Conservation (phyloP, 2,329 filamentous ascomycete species). For the Aspergillus eucalypticola region DNA sequence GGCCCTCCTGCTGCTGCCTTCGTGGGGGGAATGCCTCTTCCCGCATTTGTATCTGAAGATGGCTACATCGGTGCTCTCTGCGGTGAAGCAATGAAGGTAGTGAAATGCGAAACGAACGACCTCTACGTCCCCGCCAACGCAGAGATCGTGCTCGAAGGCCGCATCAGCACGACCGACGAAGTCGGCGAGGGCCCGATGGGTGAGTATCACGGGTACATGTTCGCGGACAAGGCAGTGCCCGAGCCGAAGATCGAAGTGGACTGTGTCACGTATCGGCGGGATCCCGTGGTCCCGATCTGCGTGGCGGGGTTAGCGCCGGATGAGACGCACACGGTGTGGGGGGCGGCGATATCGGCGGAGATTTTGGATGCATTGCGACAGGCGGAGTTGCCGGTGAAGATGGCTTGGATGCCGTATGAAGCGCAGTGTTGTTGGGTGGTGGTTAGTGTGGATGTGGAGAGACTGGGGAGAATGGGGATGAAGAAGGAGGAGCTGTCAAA, state of each 20-base stretch:
- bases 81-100: background rate
- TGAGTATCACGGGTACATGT: conserved; percentile 25
- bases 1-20: background rate
- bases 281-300: conserved; percentile 19
- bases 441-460: background rate
- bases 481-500: background rate
- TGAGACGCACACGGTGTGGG: conserved; percentile 25
- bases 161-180: conserved; percentile 17
- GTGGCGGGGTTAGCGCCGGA: conserved; percentile 19
- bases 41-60: background rate
- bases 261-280: conserved; percentile 20
- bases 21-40: background rate
- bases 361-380: conserved; percentile 18
- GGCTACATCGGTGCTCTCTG: background rate
- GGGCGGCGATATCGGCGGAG: conserved; percentile 19
- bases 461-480: background rate
- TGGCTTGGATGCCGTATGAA: conserved; percentile 22
- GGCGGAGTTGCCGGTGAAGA: conserved; percentile 20
- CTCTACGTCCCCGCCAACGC: conserved; percentile 22
- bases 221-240: conserved; percentile 10
- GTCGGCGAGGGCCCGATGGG: conserved; percentile 24
- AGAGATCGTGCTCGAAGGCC: conserved; percentile 25
- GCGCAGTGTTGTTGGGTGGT: background rate
- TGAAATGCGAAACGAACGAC: conserved; percentile 26
- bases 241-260: conserved; percentile 23